A percentile compares a stretch with the other conserved stretches of the same genome.
Conservation (phyloP, 495 filamentous ascomycete species). For the Annulohypoxylon maeteangense region DNA sequence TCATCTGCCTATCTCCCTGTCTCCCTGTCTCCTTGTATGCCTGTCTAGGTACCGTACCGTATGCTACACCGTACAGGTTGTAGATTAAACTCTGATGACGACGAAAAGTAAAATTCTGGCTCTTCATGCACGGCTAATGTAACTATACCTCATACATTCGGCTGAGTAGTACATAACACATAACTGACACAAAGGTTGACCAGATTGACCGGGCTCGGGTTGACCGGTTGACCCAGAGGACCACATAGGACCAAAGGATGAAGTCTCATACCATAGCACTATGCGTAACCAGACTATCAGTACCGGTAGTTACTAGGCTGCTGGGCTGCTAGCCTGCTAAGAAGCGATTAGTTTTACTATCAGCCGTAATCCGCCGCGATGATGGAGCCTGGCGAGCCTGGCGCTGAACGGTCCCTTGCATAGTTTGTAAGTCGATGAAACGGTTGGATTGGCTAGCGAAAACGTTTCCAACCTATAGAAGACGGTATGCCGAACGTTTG, state of each 20-base stretch:
- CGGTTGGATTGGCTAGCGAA: slow-evolving; percentile 30
- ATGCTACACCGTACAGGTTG: slow-evolving; percentile 7
- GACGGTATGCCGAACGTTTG: slow-evolving; percentile 18
- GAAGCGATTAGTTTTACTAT: slow-evolving; percentile 13
- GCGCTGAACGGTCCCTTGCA: slow-evolving; percentile 39
- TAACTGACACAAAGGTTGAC: slow-evolving; percentile 14
- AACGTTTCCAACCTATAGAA: slow-evolving; percentile 32
- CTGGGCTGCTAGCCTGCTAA: no score
- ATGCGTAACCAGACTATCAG: slow-evolving; percentile 9
- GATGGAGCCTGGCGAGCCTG: slow-evolving; percentile 23
- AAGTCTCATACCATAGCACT: no score
- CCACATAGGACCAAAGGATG: slow-evolving; percentile 7
- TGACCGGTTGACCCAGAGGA: background rate
- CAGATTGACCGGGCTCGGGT: background rate
- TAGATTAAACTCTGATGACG: slow-evolving; percentile 23
- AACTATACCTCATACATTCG: slow-evolving; percentile 16
- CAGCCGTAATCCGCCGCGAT: slow-evolving; percentile 26
- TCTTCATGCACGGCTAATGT: slow-evolving; percentile 18
- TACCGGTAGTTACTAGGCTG: no score
- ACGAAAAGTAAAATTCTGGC: slow-evolving; percentile 15
- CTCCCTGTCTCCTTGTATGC: background rate
- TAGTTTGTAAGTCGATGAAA: slow-evolving; percentile 35
- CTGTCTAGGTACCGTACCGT: slow-evolving; percentile 9
- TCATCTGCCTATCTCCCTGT: background rate
- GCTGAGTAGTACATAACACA: slow-evolving; percentile 31